These are phyloP conservation scores for Aschersonia sp. DNA, from an alignment of 2,329 filamentous ascomycete genomes.

Conservation along the genomic window DNA sequence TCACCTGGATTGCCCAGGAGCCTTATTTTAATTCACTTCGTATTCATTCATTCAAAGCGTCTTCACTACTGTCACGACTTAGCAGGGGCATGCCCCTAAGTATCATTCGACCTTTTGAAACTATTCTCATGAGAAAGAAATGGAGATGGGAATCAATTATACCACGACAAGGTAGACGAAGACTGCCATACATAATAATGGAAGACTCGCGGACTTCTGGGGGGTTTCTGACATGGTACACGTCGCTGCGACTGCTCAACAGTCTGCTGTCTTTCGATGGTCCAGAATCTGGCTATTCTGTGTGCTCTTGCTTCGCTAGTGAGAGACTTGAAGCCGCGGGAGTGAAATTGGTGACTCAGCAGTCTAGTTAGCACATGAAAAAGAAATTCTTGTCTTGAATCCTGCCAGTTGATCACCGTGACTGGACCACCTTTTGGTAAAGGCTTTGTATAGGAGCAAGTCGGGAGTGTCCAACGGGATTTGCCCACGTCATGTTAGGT, in stretches of 20 bases:
- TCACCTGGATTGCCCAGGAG: no score
- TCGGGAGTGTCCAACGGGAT: no score
- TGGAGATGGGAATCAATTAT: conserved; percentile 1
- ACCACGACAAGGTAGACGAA: conserved; percentile 3
- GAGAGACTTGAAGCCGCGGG: not conserved
- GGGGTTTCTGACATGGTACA: no score
- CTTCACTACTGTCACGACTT: conserved; percentile 16
- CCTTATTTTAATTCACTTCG: conserved; percentile 20
- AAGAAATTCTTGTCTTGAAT: no score
- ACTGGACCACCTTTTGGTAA: no score
- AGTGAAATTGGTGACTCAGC: not conserved
- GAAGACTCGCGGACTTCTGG: no score
- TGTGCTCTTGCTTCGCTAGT: not conserved
- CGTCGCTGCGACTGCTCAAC: no score
- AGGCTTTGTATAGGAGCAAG: no score
- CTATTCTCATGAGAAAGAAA: not conserved
- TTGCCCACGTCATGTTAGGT: no score
- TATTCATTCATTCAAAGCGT: conserved; percentile 21
- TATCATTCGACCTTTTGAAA: not conserved
- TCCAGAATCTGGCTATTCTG: not conserved
- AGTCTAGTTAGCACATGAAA: no score
- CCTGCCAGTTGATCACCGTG: no score
- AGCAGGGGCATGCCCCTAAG: conserved; percentile 5
- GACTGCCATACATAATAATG: not conserved
- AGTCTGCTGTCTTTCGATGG: not conserved